Percentiles rank a stretch among this genome's conserved stretches.
phyloP scores from a whole-genome alignment of 768 basidiomycete genomes.

The Suillus subalutaceus region DNA sequence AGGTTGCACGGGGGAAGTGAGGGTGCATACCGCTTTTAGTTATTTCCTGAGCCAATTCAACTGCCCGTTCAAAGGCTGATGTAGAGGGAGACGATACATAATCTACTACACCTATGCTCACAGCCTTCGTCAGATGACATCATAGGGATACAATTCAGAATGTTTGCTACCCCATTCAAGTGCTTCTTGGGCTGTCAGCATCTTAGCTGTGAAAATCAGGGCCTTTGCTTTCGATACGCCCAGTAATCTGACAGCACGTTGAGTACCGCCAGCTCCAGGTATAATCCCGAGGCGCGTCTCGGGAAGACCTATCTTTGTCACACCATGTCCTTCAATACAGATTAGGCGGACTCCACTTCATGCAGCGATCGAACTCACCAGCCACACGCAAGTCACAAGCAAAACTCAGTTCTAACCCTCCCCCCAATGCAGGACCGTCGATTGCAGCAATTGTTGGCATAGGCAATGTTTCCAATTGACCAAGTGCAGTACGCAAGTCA shows the following conservation, averaged over 20 bases:
- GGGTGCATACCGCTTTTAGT: slow-evolving; percentile 57
- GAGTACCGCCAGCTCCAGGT: slow-evolving; percentile 90
- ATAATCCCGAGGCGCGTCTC: slow-evolving; percentile 83
- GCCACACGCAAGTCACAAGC: slow-evolving; percentile 91
- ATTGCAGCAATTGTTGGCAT: slow-evolving; percentile 93
- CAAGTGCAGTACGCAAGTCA: slow-evolving; percentile 71
- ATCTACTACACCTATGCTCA: slow-evolving; percentile 72
- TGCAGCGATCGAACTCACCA: slow-evolving; percentile 48
- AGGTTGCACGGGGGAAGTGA: not conserved
- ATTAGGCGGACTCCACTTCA: not conserved
- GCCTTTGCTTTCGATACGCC: slow-evolving; percentile 84
- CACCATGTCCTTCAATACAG: slow-evolving; percentile 50
- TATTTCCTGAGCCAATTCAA: slow-evolving; percentile 70
- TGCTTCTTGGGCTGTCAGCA: slow-evolving; percentile 68
- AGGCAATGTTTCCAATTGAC: slow-evolving; percentile 77
- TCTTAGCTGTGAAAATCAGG: slow-evolving; percentile 80
- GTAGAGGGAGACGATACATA: slow-evolving; percentile 67
- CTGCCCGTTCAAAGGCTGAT: slow-evolving; percentile 70
- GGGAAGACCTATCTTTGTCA: slow-evolving; percentile 87
- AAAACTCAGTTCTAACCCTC: slow-evolving; percentile 86
- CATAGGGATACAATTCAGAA: not conserved
- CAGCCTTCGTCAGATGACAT: not conserved
- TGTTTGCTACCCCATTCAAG: slow-evolving; percentile 61
- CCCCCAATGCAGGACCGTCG: slow-evolving; percentile 91
- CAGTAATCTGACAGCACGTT: slow-evolving; percentile 75